These are phyloP conservation scores for Eucalyptus dawsonii DNA, from an alignment of 345 rosid species.

Conservation along the genomic window DNA sequence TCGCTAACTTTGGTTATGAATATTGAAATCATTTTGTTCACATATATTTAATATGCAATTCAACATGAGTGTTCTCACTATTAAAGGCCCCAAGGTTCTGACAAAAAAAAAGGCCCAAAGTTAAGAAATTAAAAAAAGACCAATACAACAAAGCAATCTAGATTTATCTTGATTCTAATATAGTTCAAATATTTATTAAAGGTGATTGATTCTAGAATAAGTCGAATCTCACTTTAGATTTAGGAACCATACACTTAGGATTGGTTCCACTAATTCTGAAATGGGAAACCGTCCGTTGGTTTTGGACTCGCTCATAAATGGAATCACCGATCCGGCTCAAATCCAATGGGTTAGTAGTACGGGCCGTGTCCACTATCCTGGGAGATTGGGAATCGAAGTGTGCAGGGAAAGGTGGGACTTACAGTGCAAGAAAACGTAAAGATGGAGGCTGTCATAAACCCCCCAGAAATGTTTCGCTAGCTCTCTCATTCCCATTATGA, in stretches of 20 bases:
- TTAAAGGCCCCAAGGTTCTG: too few relatives aligned
- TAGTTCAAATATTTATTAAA: too few relatives aligned
- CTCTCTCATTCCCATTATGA: accelerated
- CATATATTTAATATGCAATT: not conserved
- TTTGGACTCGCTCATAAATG: not conserved
- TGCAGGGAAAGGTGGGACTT: conserved; percentile 1
- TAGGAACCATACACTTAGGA: accelerated
- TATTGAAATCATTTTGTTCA: not conserved
- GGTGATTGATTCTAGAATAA: accelerated
- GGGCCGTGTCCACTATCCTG: not conserved
- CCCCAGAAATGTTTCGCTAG: not conserved
- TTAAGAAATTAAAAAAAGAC: not conserved
- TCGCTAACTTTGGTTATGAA: not conserved
- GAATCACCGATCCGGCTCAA: accelerated
- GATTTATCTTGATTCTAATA: too few relatives aligned
- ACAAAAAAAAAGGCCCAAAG: not conserved
- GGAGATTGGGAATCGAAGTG: not conserved
- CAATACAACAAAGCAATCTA: not conserved
- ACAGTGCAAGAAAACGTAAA: conserved; percentile 8
- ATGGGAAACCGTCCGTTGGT: too few relatives aligned
- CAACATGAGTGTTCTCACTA: not conserved
- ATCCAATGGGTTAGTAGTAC: not conserved
- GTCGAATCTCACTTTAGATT: too few relatives aligned
- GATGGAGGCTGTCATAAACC: conserved; percentile 4
- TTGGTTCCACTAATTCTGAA: accelerated